Percentiles rank a stretch among this genome's conserved stretches.
Conservation (phyloP, 305 asterid species). For the Fraxinus paxiana region DNA sequence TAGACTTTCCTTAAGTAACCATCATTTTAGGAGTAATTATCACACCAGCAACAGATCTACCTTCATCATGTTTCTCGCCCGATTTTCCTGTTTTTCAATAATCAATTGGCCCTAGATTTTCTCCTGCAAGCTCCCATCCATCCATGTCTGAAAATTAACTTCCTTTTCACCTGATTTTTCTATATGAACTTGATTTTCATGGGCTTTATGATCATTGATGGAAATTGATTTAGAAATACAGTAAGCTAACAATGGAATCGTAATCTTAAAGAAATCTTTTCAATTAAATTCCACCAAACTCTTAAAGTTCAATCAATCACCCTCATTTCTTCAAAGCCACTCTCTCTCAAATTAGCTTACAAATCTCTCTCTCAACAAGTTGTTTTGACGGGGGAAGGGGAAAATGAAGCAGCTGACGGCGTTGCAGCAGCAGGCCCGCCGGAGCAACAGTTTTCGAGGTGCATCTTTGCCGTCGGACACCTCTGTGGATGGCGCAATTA, state of each 20-base stretch:
- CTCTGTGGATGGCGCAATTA: conserved; percentile 52
- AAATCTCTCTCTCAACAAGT: conserved; percentile 13
- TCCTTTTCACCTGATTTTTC: not conserved
- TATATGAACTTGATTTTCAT: conserved; percentile 5
- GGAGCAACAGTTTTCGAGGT: conserved; percentile 70
- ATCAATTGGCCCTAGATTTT: conserved; percentile 26
- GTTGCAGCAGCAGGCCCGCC: conserved; percentile 77
- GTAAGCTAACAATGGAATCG: conserved; percentile 41
- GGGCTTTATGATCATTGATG: conserved; percentile 16
- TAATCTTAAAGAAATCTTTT: conserved; percentile 37
- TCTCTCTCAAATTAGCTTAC: not conserved
- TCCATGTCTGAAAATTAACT: conserved; percentile 23
- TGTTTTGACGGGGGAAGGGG: conserved; percentile 16
- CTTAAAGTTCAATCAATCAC: conserved; percentile 6
- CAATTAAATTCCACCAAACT: conserved; percentile 29
- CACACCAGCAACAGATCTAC: not conserved
- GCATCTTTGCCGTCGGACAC: conserved; percentile 57
- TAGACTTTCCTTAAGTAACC: conserved; percentile 14
- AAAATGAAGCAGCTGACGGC: conserved; percentile 60
- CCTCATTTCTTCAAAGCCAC: conserved; percentile 42
- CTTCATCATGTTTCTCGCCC: conserved; percentile 4
- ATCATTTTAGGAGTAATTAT: conserved; percentile 5
- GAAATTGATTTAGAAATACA: conserved; percentile 13
- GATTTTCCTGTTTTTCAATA: conserved; percentile 12
- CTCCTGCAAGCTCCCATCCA: conserved; percentile 19